A percentile compares a stretch with the other conserved stretches of the same genome.
Conservation (phyloP, 805 yeast genomes). For the Metschnikowia picachoensis region DNA sequence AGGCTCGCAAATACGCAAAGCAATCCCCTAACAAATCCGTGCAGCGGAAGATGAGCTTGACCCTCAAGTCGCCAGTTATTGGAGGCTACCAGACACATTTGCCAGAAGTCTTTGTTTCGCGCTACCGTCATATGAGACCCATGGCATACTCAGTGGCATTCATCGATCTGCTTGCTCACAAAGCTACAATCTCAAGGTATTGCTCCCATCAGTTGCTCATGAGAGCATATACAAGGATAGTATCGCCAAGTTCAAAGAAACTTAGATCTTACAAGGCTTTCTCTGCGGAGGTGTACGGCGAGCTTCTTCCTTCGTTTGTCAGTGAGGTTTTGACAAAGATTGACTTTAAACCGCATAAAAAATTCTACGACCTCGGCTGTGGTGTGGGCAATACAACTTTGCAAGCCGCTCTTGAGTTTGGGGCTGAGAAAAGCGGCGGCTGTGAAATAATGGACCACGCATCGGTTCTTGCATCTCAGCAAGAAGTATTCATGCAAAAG, state of each 20-base stretch:
- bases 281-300: conserved; percentile 89
- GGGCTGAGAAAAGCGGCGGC: conserved; percentile 74
- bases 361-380: conserved; percentile 86
- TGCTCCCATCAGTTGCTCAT: conserved; percentile 59
- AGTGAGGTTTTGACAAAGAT: conserved; percentile 61
- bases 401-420: conserved; percentile 85
- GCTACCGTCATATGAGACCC: conserved; percentile 18
- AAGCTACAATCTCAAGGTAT: conserved; percentile 12
- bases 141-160: conserved; percentile 17
- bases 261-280: conserved; percentile 76
- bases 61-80: conserved; percentile 6
- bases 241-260: conserved; percentile 65
- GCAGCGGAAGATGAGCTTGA: conserved; percentile 8
- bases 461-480: conserved; percentile 59
- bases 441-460: conserved; percentile 89
- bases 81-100: conserved; percentile 6
- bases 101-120: conserved; percentile 16
- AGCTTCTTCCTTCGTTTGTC: conserved; percentile 73
- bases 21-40: background rate
- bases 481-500: conserved; percentile 51
- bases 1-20: conserved; percentile 2
- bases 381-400: conserved; percentile 92
- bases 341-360: conserved; percentile 46
- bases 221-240: conserved; percentile 71
- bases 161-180: conserved; percentile 15